These are phyloP conservation scores for Debaryomycetaceae sp. DNA, from an alignment of 1,139 yeast species.

Conservation along the genomic window DNA sequence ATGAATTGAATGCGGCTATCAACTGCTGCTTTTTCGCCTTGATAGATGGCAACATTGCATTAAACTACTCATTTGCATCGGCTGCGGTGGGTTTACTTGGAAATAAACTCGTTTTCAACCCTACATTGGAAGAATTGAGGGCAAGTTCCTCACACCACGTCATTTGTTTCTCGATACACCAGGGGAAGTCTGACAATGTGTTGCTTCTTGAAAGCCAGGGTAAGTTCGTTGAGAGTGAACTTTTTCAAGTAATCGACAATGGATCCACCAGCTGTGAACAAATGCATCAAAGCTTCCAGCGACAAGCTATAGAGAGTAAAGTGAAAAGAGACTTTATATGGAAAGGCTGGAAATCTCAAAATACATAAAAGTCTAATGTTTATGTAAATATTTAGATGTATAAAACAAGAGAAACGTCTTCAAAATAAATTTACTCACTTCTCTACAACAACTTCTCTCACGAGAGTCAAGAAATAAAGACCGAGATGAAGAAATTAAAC, in stretches of 20 bases:
- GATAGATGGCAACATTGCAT: slow-evolving; percentile 73
- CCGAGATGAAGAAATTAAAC: neutral
- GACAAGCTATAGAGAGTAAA: slow-evolving; percentile 46
- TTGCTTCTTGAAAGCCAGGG: slow-evolving; percentile 74
- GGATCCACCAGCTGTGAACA: slow-evolving; percentile 46
- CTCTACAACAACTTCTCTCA: neutral
- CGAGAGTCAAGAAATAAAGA: neutral
- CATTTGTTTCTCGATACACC: slow-evolving; percentile 56
- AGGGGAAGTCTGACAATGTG: slow-evolving; percentile 50
- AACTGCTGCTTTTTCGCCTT: slow-evolving; percentile 74
- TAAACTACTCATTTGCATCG: slow-evolving; percentile 60
- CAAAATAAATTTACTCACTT: slow-evolving; percentile 1
- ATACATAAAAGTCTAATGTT: neutral
- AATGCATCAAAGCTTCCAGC: slow-evolving; percentile 42
- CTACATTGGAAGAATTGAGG: slow-evolving; percentile 39
- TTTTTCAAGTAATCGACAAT: slow-evolving; percentile 45
- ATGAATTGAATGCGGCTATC: slow-evolving; percentile 68
- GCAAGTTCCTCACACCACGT: slow-evolving; percentile 60
- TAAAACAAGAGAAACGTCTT: neutral
- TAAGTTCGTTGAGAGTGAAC: slow-evolving; percentile 52
- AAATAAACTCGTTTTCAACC: slow-evolving; percentile 37
- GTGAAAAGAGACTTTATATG: slow-evolving; percentile 56
- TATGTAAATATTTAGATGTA: neutral
- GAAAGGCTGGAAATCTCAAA: slow-evolving; percentile 22
- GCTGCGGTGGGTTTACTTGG: slow-evolving; percentile 34